phyloP scores from a whole-genome alignment of 2,329 filamentous ascomycete genomes.

The Purpureocillium takamizusanense region DNA sequence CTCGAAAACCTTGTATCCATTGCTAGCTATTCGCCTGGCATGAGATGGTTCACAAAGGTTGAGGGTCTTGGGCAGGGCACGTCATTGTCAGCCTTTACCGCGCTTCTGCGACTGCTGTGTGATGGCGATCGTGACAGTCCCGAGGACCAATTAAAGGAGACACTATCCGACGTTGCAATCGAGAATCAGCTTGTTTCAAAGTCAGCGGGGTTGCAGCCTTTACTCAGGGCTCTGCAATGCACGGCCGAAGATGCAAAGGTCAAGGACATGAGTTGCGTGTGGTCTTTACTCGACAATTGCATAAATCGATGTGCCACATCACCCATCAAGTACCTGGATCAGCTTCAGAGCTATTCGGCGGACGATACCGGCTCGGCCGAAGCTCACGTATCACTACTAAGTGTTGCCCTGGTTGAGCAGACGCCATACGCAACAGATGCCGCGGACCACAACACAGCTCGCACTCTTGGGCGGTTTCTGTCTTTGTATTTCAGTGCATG shows the following conservation, averaged over 20 bases:
- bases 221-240: slow-evolving; percentile 27
- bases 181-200: slow-evolving; percentile 59
- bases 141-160: slow-evolving; percentile 37
- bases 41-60: slow-evolving; percentile 82
- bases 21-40: slow-evolving; percentile 69
- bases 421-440: slow-evolving; percentile 57
- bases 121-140: slow-evolving; percentile 17
- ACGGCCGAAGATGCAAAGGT: slow-evolving; percentile 10
- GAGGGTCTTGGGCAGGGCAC: slow-evolving; percentile 43
- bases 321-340: slow-evolving; percentile 76
- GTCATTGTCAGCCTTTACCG: slow-evolving; percentile 56
- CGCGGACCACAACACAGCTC: slow-evolving; percentile 30
- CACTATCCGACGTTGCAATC: slow-evolving; percentile 51
- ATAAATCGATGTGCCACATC: slow-evolving; percentile 63
- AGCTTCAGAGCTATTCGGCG: slow-evolving; percentile 25
- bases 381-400: slow-evolving; percentile 45
- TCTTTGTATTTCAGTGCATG: slow-evolving; percentile 46
- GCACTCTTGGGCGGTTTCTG: slow-evolving; percentile 48
- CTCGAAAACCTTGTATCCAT: slow-evolving; percentile 75
- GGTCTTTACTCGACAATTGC: slow-evolving; percentile 76
- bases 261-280: slow-evolving; percentile 35
- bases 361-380: too few relatives aligned
- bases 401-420: slow-evolving; percentile 67
- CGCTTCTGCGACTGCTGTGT: slow-evolving; percentile 46
- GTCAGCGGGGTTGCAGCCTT: slow-evolving; percentile 36